A percentile compares a stretch with the other conserved stretches of the same genome.
These are phyloP conservation scores for Penicillium janthinellum DNA, from an alignment of 2,329 filamentous ascomycete species.

Conservation along the genomic window DNA sequence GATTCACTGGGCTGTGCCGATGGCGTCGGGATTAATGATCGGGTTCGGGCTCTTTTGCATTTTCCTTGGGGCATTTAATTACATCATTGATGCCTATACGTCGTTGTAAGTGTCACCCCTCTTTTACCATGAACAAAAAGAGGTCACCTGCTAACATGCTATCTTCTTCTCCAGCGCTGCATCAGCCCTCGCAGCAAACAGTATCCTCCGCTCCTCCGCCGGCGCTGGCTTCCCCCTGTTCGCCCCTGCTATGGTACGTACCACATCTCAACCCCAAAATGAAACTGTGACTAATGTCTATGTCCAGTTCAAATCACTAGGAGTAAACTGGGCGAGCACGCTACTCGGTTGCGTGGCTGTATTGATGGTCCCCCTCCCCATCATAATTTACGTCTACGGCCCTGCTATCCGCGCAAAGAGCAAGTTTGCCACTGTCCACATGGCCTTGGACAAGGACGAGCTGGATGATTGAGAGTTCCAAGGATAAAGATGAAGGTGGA, in stretches of 20 bases:
- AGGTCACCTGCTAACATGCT: neutral
- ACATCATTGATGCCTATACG: slow-evolving; percentile 61
- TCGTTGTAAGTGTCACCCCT: slow-evolving; percentile 44
- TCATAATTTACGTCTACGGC: slow-evolving; percentile 39
- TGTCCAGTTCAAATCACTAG: slow-evolving; percentile 45
- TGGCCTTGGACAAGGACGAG: neutral
- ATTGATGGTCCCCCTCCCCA: slow-evolving; percentile 35
- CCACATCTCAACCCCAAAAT: neutral
- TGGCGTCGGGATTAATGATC: slow-evolving; percentile 51
- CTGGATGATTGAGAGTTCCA: neutral
- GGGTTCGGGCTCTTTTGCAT: slow-evolving; percentile 60
- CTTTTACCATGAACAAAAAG: neutral
- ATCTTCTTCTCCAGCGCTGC: slow-evolving; percentile 41
- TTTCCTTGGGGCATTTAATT: slow-evolving; percentile 60
- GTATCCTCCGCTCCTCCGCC: slow-evolving; percentile 46
- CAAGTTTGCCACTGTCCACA: slow-evolving; percentile 37
- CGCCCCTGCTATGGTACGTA: slow-evolving; percentile 34
- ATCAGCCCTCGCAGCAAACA: slow-evolving; percentile 52
- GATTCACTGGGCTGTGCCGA: slow-evolving; percentile 46
- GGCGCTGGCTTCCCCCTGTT: slow-evolving; percentile 43
- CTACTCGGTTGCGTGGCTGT: slow-evolving; percentile 34
- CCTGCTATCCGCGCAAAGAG: slow-evolving; percentile 35
- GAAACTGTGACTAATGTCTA: neutral
- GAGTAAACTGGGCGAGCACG: slow-evolving; percentile 36
- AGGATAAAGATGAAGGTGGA: neutral